Conservation (phyloP, 768 basidiomycete genomes). For the Lentinus tigrinus region DNA sequence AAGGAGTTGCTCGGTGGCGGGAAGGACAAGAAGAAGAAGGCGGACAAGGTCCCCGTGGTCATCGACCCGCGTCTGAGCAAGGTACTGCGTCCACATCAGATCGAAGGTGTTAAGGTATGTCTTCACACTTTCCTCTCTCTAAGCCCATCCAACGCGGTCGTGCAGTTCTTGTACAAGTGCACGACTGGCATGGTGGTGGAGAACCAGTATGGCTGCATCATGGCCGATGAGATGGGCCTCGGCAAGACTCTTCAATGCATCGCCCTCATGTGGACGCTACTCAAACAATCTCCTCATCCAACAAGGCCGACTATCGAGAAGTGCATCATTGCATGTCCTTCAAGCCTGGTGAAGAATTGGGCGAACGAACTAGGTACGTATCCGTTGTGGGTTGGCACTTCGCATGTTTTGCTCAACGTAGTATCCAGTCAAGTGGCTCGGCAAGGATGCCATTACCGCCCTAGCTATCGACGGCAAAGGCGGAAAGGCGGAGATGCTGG, state of each 20-base stretch:
- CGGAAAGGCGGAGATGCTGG: constrained; percentile 75
- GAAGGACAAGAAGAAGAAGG: constrained; percentile 60
- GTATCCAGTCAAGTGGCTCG: constrained; percentile 90
- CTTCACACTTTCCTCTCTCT: background rate
- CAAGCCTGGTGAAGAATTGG: constrained; percentile 97
- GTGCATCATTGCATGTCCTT: constrained; percentile 95
- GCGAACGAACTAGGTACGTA: constrained; percentile 87
- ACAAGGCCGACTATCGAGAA: constrained; percentile 92
- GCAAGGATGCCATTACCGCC: constrained; percentile 76
- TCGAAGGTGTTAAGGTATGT: constrained; percentile 93
- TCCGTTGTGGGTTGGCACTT: background rate
- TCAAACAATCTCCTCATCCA: constrained; percentile 91
- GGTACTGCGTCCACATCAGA: constrained; percentile 94
- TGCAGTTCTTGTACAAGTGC: constrained; percentile 91
- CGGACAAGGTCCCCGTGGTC: constrained; percentile 89
- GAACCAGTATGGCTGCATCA: constrained; percentile 93
- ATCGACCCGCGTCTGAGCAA: constrained; percentile 88
- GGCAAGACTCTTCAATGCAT: constrained; percentile 98
- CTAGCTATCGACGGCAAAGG: constrained; percentile 93
- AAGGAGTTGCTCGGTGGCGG: constrained; percentile 73
- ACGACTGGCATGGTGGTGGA: constrained; percentile 91
- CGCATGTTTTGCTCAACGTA: background rate
- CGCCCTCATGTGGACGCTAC: constrained; percentile 88
- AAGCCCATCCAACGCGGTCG: constrained; percentile 1
- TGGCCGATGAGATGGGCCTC: constrained; percentile 99